Percentiles rank a stretch among this genome's conserved stretches.
These are phyloP conservation scores for Metschnikowia gruessii DNA, from an alignment of 805 yeast genomes.

Conservation along the genomic window DNA sequence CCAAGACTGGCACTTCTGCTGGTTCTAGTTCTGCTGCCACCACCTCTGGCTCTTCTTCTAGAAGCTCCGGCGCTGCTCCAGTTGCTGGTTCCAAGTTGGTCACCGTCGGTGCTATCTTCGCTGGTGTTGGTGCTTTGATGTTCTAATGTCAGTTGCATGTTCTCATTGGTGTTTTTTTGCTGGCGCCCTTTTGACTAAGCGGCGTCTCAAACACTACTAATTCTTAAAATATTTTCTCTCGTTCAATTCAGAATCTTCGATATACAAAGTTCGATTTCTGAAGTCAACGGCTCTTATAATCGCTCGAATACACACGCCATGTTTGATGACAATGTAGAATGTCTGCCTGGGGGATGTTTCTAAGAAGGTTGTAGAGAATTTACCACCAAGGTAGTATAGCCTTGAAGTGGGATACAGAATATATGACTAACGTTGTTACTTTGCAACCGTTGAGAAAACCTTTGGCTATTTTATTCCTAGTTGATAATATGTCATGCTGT, in stretches of 20 bases:
- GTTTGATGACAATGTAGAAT: neutral
- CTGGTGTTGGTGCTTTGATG: slow-evolving; percentile 39
- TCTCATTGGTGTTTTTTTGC: neutral
- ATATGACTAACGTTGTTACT: too few relatives aligned
- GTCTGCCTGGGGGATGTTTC: too few relatives aligned
- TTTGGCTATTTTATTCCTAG: too few relatives aligned
- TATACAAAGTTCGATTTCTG: neutral
- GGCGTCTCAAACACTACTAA: neutral
- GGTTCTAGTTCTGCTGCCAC: slow-evolving; percentile 25
- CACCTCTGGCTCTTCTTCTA: slow-evolving; percentile 20
- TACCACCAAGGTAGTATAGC: too few relatives aligned
- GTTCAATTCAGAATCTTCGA: slow-evolving; percentile 7
- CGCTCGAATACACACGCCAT: neutral
- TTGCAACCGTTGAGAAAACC: too few relatives aligned
- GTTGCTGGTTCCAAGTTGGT: slow-evolving; percentile 25
- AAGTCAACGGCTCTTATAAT: neutral
- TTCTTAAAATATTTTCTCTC: slow-evolving; percentile 5
- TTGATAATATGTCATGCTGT: too few relatives aligned
- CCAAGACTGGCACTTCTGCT: slow-evolving; percentile 21
- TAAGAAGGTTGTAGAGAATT: too few relatives aligned
- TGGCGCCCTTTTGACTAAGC: neutral
- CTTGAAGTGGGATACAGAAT: too few relatives aligned
- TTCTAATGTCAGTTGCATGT: slow-evolving; percentile 18
- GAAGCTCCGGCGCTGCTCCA: slow-evolving; percentile 27
- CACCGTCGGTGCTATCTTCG: slow-evolving; percentile 32